Evolutionary conservation across 345 rosid species (phyloP).

Genomic region (Gossypium rotundifolium): DNA sequence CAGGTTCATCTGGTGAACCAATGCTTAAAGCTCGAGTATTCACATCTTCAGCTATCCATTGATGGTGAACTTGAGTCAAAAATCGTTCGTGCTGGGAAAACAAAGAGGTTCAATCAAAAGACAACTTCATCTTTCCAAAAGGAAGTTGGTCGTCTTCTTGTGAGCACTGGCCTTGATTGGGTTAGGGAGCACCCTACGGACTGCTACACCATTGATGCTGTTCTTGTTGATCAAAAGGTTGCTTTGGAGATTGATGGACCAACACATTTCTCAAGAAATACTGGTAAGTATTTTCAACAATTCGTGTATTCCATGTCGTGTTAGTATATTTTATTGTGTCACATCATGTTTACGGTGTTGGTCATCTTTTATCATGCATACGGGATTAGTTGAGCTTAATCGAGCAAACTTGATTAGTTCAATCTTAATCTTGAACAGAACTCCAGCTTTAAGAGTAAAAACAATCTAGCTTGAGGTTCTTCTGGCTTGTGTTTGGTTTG

Average conservation of each 20-base stretch:
- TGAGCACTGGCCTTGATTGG: slow-evolving; percentile 90
- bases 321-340: not conserved
- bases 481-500: no score
- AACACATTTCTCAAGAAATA: slow-evolving; percentile 88
- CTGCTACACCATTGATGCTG: slow-evolving; percentile 83
- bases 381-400: not conserved
- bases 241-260: slow-evolving; percentile 95
- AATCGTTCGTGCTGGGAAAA: slow-evolving; percentile 60
- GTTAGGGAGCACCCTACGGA: slow-evolving; percentile 59
- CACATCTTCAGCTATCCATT: slow-evolving; percentile 66
- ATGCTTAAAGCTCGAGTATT: slow-evolving; percentile 74
- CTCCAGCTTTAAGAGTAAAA: no score
- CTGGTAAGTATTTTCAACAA: slow-evolving; percentile 36
- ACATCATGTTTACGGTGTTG: no score
- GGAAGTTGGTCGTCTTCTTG: slow-evolving; percentile 78
- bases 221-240: slow-evolving; percentile 64
- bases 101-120: slow-evolving; percentile 81
- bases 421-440: not conserved
- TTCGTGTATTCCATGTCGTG: not conserved
- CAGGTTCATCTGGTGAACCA: slow-evolving; percentile 81
- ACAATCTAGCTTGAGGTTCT: no score
- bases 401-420: not conserved
- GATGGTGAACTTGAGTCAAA: slow-evolving; percentile 52
- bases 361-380: no score
- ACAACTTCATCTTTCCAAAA: slow-evolving; percentile 82